These are phyloP conservation scores for Solanum aculeatissimum DNA, from an alignment of 305 asterid species.

Conservation along the genomic window DNA sequence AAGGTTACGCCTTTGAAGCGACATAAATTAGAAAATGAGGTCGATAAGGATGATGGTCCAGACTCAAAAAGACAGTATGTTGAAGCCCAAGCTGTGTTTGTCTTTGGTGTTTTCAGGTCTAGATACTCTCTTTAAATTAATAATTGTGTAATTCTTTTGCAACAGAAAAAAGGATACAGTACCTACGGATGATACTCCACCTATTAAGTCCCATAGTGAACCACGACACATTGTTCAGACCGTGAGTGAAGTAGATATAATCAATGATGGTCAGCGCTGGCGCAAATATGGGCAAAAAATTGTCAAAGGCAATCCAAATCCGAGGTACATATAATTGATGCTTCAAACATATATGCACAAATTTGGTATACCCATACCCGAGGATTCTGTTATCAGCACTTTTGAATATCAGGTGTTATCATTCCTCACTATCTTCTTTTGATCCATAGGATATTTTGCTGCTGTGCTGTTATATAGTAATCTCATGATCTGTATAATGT, in stretches of 20 bases:
- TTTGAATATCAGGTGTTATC: not conserved
- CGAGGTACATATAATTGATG: conserved; percentile 43
- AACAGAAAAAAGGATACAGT: conserved; percentile 47
- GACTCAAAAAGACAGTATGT: conserved; percentile 70
- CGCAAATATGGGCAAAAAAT: conserved; percentile 96
- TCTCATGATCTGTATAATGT: not conserved
- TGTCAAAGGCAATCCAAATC: conserved; percentile 89
- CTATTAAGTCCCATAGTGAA: conserved; percentile 35
- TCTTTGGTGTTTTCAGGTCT: not conserved
- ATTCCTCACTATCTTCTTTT: not conserved
- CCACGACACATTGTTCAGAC: conserved; percentile 70
- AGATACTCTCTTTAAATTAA: not conserved
- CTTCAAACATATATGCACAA: not conserved
- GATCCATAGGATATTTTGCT: not conserved
- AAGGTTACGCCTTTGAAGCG: conserved; percentile 19
- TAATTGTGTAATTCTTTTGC: not conserved
- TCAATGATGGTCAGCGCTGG: conserved; percentile 93
- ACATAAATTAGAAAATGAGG: conserved; percentile 18
- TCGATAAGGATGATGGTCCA: conserved; percentile 25
- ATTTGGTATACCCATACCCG: not conserved
- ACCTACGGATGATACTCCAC: conserved; percentile 18
- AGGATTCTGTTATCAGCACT: not conserved
- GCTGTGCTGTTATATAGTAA: not conserved
- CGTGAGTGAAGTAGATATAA: conserved; percentile 66
- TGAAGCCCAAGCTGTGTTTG: not conserved